Conservation (phyloP, 192 early-diverging fungal genomes). For the Coemansia sp. region DNA sequence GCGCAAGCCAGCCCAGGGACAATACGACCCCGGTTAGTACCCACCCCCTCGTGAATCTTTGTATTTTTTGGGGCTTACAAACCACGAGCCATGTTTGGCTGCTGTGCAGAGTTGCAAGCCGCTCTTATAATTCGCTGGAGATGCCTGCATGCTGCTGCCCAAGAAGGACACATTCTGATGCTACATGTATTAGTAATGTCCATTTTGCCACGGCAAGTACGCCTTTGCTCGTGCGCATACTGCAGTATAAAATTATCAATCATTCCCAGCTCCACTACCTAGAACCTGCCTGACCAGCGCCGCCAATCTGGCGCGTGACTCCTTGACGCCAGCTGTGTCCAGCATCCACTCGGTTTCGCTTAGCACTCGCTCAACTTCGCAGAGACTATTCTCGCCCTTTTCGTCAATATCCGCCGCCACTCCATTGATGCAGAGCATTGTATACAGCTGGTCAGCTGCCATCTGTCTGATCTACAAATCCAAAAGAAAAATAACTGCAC, state of each 20-base stretch:
- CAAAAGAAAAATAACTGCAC: constrained; percentile 1
- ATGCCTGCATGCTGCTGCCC: not conserved
- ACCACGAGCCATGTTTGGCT: not conserved
- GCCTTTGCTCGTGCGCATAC: not conserved
- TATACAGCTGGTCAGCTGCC: constrained; percentile 47
- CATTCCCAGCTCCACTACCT: not conserved
- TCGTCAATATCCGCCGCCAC: constrained; percentile 17
- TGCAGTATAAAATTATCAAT: not conserved
- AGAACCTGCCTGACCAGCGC: constrained; percentile 17
- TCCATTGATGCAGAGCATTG: constrained; percentile 41
- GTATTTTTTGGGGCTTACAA: not conserved
- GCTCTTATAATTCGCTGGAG: not conserved
- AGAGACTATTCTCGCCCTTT: constrained; percentile 3
- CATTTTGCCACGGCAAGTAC: not conserved
- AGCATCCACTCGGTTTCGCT: constrained; percentile 40
- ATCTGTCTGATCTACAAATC: constrained; percentile 47
- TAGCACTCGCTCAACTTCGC: constrained; percentile 29
- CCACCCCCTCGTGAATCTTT: not conserved
- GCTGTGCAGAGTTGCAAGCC: not conserved
- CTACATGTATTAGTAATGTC: not conserved
- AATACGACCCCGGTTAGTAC: not conserved
- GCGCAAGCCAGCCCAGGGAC: constrained; percentile 5
- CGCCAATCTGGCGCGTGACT: constrained; percentile 17
- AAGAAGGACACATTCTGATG: not conserved
- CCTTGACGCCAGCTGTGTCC: constrained; percentile 20